Evolutionary conservation across 352 stramenopile genomes (phyloP).

Genomic region (Globisporangium heterothallicum): DNA sequence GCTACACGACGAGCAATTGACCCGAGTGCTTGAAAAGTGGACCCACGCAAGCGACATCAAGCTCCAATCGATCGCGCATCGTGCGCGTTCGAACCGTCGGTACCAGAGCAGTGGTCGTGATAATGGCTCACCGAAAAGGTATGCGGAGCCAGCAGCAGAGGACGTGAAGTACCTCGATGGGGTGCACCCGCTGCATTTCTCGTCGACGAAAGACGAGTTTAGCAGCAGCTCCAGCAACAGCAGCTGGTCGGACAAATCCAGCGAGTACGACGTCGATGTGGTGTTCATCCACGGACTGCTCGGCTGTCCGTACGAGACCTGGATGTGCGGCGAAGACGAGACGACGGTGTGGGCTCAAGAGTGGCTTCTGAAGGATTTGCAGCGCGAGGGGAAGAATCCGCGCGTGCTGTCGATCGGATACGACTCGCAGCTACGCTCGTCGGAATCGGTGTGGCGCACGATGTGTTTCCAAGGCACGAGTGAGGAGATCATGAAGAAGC

Average conservation of each 20-base stretch:
- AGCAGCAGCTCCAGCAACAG: background rate
- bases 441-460: constrained; percentile 67
- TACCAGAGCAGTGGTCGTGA: constrained; percentile 30
- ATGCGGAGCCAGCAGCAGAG: background rate
- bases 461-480: constrained; percentile 72
- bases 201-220: constrained; percentile 12
- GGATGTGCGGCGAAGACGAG: constrained; percentile 65
- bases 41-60: constrained; percentile 35
- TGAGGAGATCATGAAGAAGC: constrained; percentile 51
- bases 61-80: constrained; percentile 50
- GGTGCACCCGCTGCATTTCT: constrained; percentile 65
- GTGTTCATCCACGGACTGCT: constrained; percentile 82
- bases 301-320: constrained; percentile 74
- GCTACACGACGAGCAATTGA: constrained; percentile 30
- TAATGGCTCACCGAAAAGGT: background rate
- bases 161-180: constrained; percentile 62
- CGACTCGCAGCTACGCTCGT: constrained; percentile 69
- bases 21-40: constrained; percentile 36
- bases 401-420: constrained; percentile 80
- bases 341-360: constrained; percentile 53
- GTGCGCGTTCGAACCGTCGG: constrained; percentile 44
- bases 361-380: constrained; percentile 66
- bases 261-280: constrained; percentile 66
- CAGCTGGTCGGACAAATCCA: constrained; percentile 7
- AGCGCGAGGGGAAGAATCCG: constrained; percentile 44